A percentile compares a stretch with the other conserved stretches of the same genome.
These are phyloP conservation scores for Lablab purpureus DNA, from an alignment of 306 rosid genomes.

Conservation along the genomic window DNA sequence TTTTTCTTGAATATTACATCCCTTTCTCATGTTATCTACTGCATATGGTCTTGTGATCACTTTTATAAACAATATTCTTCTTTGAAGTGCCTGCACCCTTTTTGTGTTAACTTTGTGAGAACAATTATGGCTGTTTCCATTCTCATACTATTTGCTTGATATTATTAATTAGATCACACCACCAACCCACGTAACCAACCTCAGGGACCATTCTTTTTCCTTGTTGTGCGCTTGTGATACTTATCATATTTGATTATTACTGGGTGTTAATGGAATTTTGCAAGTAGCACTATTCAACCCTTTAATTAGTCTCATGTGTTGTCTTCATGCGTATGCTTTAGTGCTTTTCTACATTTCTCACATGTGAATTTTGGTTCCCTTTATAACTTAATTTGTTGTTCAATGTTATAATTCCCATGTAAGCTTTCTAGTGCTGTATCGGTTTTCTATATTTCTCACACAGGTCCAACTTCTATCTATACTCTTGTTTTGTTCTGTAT, in stretches of 20 bases:
- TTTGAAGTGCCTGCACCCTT: conserved; percentile 54
- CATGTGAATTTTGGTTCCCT: conserved; percentile 37
- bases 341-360: conserved; percentile 36
- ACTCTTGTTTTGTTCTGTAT: conserved; percentile 8
- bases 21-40: conserved; percentile 39
- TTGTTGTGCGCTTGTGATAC: conserved; percentile 29
- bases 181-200: conserved; percentile 45
- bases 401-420: conserved; percentile 28
- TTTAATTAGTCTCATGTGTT: conserved; percentile 37
- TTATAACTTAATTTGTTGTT: conserved; percentile 17
- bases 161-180: conserved; percentile 46
- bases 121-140: conserved; percentile 74
- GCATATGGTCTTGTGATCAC: conserved; percentile 45
- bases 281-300: conserved; percentile 34
- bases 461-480: conserved; percentile 18
- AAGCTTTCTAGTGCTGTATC: conserved; percentile 36
- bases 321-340: conserved; percentile 47
- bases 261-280: conserved; percentile 21
- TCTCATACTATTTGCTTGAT: conserved; percentile 51
- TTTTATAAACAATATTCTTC: conserved; percentile 50
- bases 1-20: conserved; percentile 8
- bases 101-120: conserved; percentile 58
- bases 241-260: conserved; percentile 42
- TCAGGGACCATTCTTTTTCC: conserved; percentile 42
- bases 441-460: conserved; percentile 39